Conservation (phyloP, 805 yeast genomes). For the Pichia cabralensis region DNA sequence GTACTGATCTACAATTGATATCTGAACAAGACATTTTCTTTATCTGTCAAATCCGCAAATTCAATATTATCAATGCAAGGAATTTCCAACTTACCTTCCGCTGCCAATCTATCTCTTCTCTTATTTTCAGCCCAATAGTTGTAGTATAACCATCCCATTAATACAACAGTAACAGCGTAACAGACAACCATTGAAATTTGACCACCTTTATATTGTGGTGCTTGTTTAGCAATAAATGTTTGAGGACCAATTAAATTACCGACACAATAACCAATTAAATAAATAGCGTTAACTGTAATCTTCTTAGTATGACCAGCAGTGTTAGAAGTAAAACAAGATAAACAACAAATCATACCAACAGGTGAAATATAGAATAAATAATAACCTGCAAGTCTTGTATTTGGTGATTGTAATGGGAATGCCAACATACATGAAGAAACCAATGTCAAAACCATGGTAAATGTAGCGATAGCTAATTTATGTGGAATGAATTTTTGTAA, state of each 20-base stretch:
- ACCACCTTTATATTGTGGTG: slow-evolving; percentile 51
- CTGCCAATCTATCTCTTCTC: slow-evolving; percentile 8
- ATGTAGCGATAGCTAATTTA: slow-evolving; percentile 16
- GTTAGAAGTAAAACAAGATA: slow-evolving; percentile 33
- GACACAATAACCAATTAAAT: slow-evolving; percentile 54
- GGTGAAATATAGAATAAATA: slow-evolving; percentile 20
- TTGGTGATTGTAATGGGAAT: slow-evolving; percentile 11
- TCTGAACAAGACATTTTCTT: slow-evolving; percentile 13
- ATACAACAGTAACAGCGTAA: slow-evolving; percentile 14
- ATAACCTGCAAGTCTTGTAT: slow-evolving; percentile 21
- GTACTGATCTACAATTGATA: slow-evolving; percentile 8
- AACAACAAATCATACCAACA: slow-evolving; percentile 22
- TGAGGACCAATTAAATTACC: slow-evolving; percentile 71
- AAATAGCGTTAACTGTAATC: slow-evolving; percentile 46
- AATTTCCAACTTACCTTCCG: slow-evolving; percentile 7
- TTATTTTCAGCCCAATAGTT: slow-evolving; percentile 13
- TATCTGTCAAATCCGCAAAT: slow-evolving; percentile 18
- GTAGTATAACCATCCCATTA: slow-evolving; percentile 10
- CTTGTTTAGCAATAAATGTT: slow-evolving; percentile 45
- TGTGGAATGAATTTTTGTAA: slow-evolving; percentile 18
- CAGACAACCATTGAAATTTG: slow-evolving; percentile 34
- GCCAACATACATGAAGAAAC: slow-evolving; percentile 14
- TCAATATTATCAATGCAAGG: slow-evolving; percentile 11
- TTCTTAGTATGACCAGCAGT: slow-evolving; percentile 73
- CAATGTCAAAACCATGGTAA: slow-evolving; percentile 11